Percentiles rank a stretch among this genome's conserved stretches.
These are phyloP conservation scores for Epichloe gansuensis DNA, from an alignment of 2,329 filamentous ascomycete genomes.

Conservation along the genomic window DNA sequence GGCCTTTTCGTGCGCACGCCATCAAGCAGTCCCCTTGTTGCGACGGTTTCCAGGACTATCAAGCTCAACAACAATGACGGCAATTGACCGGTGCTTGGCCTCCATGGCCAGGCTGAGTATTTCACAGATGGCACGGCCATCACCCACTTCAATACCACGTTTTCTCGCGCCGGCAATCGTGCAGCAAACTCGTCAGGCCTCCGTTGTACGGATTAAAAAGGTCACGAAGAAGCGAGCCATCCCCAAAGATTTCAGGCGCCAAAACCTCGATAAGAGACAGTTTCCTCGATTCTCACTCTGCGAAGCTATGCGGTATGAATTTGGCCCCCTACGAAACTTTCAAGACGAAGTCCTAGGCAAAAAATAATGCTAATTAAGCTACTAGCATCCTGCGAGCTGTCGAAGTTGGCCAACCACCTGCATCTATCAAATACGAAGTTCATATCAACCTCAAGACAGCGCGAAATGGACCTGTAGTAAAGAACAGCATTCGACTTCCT, in stretches of 20 bases:
- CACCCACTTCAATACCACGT: constrained; percentile 30
- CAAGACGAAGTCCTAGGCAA: not conserved
- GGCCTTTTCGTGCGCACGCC: constrained; percentile 6
- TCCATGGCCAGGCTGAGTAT: constrained; percentile 40
- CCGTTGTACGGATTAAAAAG: constrained; percentile 35
- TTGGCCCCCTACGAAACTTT: not conserved
- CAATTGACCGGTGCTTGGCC: constrained; percentile 40
- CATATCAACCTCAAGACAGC: constrained; percentile 69
- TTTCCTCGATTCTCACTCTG: constrained; percentile 61
- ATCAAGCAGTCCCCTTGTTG: not conserved
- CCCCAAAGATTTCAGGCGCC: constrained; percentile 54
- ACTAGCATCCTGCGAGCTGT: constrained; percentile 75
- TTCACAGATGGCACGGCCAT: constrained; percentile 28
- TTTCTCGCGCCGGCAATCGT: constrained; percentile 35
- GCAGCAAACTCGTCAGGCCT: constrained; percentile 32
- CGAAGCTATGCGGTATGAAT: constrained; percentile 73
- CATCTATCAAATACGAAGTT: constrained; percentile 74
- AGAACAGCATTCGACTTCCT: constrained; percentile 77
- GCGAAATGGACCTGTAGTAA: constrained; percentile 76
- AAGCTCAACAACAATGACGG: constrained; percentile 29
- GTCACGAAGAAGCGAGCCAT: constrained; percentile 43
- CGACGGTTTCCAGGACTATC: constrained; percentile 7
- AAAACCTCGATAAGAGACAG: constrained; percentile 51
- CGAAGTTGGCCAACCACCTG: constrained; percentile 73
- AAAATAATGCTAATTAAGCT: constrained; percentile 1